Evolutionary conservation across 148 eudicot genomes (phyloP).

Genomic region (Vaccinium vitisidaea): DNA sequence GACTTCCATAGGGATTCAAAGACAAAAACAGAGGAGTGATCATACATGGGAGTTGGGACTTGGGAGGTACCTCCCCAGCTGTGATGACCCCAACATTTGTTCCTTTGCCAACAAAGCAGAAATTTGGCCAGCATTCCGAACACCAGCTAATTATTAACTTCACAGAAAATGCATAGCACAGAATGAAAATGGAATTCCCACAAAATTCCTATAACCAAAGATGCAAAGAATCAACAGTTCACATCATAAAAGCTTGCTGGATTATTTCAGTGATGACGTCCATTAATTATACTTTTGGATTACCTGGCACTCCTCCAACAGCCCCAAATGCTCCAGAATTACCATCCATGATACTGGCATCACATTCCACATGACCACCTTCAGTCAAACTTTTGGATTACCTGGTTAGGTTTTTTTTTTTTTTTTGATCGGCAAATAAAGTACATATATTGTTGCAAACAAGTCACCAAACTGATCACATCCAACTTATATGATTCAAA

Average conservation of each 20-base stretch:
- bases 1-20: not conserved
- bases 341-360: constrained; percentile 94
- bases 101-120: constrained; percentile 75
- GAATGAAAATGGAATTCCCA: constrained; percentile 4
- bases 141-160: constrained; percentile 63
- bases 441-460: no score
- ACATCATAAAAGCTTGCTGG: not conserved
- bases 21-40: constrained; percentile 15
- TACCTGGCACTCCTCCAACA: constrained; percentile 98
- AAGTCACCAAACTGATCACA: no score
- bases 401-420: no score
- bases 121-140: constrained; percentile 77
- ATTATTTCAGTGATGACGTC: not conserved
- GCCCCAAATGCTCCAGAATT: constrained; percentile 83
- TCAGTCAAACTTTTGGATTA: constrained; percentile 50
- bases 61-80: constrained; percentile 43
- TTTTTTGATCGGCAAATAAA: no score
- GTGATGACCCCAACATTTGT: constrained; percentile 60
- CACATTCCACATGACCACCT: constrained; percentile 95
- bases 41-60: constrained; percentile 75
- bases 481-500: no score
- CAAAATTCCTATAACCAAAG: not conserved
- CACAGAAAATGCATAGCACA: constrained; percentile 22
- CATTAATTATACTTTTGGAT: constrained; percentile 15
- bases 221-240: not conserved